phyloP scores from a whole-genome alignment of 2,329 filamentous ascomycete genomes.

The Ophiocordyceps unilateralis region DNA sequence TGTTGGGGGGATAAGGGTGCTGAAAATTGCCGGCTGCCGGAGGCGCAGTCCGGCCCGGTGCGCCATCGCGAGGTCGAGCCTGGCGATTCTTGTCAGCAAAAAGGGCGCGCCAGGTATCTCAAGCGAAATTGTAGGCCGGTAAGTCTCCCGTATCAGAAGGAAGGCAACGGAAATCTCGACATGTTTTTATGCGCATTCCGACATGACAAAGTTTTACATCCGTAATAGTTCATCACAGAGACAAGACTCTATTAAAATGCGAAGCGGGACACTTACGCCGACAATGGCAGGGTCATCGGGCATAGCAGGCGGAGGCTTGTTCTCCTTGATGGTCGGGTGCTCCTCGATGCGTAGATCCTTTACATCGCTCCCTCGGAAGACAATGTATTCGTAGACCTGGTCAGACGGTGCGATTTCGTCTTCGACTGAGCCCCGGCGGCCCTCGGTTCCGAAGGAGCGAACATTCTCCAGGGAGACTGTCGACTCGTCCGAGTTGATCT shows the following conservation, averaged over 20 bases:
- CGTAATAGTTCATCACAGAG: slow-evolving; percentile 79
- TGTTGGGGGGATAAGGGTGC: slow-evolving; percentile 26
- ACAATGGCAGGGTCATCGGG: slow-evolving; percentile 94
- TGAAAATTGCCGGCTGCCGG: slow-evolving; percentile 23
- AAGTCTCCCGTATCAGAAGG: slow-evolving; percentile 60
- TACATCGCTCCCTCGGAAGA: slow-evolving; percentile 95
- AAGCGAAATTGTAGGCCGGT: neutral
- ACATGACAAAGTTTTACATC: slow-evolving; percentile 76
- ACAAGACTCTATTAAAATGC: slow-evolving; percentile 1
- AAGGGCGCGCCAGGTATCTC: slow-evolving; percentile 8
- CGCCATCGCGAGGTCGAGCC: slow-evolving; percentile 23
- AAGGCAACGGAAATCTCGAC: slow-evolving; percentile 99
- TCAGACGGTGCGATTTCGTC: slow-evolving; percentile 75
- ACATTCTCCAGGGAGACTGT: slow-evolving; percentile 97
- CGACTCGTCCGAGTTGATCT: slow-evolving; percentile 94
- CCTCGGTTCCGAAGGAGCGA: slow-evolving; percentile 84
- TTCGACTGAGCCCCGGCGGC: slow-evolving; percentile 57
- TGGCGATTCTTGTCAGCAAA: slow-evolving; percentile 11
- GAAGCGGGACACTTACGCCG: slow-evolving; percentile 55
- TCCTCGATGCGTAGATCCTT: slow-evolving; percentile 95
- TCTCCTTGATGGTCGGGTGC: slow-evolving; percentile 55
- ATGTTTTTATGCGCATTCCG: slow-evolving; percentile 81
- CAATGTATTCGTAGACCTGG: slow-evolving; percentile 93
- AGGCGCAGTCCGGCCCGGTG: slow-evolving; percentile 13
- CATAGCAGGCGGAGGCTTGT: slow-evolving; percentile 57